These are phyloP conservation scores for Backusella australiensis DNA, from an alignment of 192 early-diverging fungal genomes.

Conservation along the genomic window DNA sequence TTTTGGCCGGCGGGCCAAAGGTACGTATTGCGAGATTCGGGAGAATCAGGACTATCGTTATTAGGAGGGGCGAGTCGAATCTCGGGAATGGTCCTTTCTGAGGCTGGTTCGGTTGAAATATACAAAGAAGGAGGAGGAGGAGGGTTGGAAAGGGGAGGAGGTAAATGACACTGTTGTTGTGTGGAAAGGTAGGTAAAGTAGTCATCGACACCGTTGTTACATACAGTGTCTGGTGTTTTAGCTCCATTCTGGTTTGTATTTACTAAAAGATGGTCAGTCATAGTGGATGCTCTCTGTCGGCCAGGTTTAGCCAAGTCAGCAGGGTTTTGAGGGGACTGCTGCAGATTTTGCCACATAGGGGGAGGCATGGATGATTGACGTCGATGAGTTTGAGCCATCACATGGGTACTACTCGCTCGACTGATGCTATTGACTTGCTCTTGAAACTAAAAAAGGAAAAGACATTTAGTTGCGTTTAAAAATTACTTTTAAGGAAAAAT, in stretches of 20 bases:
- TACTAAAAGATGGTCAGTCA: conserved; percentile 4
- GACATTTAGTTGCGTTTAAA: conserved; percentile 1
- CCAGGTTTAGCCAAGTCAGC: background rate
- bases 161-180: background rate
- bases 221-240: background rate
- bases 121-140: conserved; percentile 1
- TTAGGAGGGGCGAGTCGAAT: conserved; percentile 18
- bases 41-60: background rate
- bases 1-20: background rate
- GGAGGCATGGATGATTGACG: conserved; percentile 12
- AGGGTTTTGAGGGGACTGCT: background rate
- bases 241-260: background rate
- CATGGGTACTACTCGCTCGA: conserved; percentile 9
- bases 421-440: conserved; percentile 18
- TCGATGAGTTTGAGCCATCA: background rate
- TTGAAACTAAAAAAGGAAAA: conserved; percentile 20
- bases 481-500: background rate
- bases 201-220: background rate
- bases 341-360: conserved; percentile 12
- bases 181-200: conserved; percentile 14
- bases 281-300: conserved; percentile 9
- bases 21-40: background rate
- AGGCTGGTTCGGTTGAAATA: background rate
- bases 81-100: conserved; percentile 12
- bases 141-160: background rate